Evolutionary conservation across 2,329 filamentous ascomycete genomes (phyloP), one percentile per base, ranked within the genome.

Genomic region (Claviceps humidiphila): DNA sequence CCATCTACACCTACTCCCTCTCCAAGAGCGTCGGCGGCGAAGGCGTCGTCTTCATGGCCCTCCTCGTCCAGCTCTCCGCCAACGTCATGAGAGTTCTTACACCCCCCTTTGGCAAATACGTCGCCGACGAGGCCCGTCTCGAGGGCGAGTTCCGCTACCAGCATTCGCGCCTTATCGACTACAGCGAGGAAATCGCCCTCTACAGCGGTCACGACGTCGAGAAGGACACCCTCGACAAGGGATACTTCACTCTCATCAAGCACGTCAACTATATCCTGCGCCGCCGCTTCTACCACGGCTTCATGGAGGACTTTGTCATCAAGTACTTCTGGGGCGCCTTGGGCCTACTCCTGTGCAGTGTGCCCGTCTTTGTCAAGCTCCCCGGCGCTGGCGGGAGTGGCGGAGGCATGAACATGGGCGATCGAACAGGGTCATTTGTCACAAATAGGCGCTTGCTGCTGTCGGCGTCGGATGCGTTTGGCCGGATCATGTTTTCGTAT

Each of bases 301-400:
- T 98, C 62, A 96, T 97, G 91, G 93, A 98, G 66, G 93, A 98
- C 67, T 98, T 96, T 68, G 89, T 97, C 53, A 95, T 98, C 69
- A 98, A 98, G 69, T 98, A 98, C 66, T 93, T 97, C 70, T 98
- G 93, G 93, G 93, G 93, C 42, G 91, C 93, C 2, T 69, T 98
- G 44, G 93, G 93, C 1, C 76, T 98, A 57, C 69, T 95, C 57
- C 81, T 98, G 9, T 98, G 93, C 74, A 94, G 89, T 67, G 83
- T 95, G 0, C 93, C 93, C 0, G 91, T 97, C 2, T 98, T 98
- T 67, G 87, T 98, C 74, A 91, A 91, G 68, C 78, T 96, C 17
- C 89, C 90, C 0, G 87, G 86, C 1, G 38, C 16, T 8, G 39
- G 40, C 40, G 40, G 41, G 3, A 17, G 41, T 9, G 76, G 82